phyloP scores from a whole-genome alignment of 345 rosid genomes.

The Salix caprea region DNA sequence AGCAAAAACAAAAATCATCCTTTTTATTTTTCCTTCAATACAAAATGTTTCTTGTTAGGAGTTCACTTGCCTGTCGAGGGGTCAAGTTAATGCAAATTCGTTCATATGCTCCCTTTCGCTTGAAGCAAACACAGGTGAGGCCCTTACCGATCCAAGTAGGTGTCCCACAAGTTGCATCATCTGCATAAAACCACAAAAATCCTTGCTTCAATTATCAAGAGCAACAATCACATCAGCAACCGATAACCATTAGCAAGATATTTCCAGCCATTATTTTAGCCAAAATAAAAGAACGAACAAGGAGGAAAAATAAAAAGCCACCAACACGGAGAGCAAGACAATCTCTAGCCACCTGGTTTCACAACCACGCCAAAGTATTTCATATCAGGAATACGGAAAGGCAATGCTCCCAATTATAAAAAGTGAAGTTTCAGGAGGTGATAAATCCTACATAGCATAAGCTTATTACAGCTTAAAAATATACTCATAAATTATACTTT shows the following conservation, averaged over 20 bases:
- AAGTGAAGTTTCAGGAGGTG: not conserved
- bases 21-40: too few species aligned
- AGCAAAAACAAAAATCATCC: not conserved
- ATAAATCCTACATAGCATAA: not conserved
- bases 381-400: slow-evolving; percentile 4
- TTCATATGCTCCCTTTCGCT: slow-evolving; percentile 69
- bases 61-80: slow-evolving; percentile 67
- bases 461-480: not conserved
- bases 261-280: not conserved
- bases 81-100: slow-evolving; percentile 69
- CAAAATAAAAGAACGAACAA: not conserved
- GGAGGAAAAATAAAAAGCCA: not conserved
- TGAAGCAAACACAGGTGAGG: slow-evolving; percentile 85
- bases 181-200: slow-evolving; percentile 31
- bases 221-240: not conserved
- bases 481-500: too few species aligned
- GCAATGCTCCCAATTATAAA: not conserved
- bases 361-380: slow-evolving; percentile 20
- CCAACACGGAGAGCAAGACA: slow-evolving; percentile 8
- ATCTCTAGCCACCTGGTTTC: slow-evolving; percentile 15
- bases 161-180: slow-evolving; percentile 51
- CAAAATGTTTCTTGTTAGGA: not conserved
- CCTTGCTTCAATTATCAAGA: not conserved
- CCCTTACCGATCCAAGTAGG: slow-evolving; percentile 85
- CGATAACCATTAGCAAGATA: not conserved